Percentiles rank a stretch among this genome's conserved stretches.
Evolutionary conservation across 306 rosid species (phyloP).

Genomic region (Quercus dentata): DNA sequence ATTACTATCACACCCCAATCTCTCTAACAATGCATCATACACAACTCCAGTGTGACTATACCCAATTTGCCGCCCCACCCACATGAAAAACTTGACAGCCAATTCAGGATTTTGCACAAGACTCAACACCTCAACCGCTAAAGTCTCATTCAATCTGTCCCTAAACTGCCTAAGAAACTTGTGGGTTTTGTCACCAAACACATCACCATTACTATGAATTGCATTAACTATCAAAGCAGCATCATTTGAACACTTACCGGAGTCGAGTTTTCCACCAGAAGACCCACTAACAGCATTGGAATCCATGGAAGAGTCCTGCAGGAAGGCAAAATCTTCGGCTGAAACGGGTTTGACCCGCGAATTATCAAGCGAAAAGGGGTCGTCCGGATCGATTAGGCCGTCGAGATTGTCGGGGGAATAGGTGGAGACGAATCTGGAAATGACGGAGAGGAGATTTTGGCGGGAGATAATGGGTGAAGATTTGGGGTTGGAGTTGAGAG

Average conservation of each 20-base stretch:
- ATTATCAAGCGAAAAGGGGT: conserved; percentile 12
- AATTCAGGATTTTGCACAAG: conserved; percentile 36
- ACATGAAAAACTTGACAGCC: conserved; percentile 62
- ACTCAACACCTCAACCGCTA: conserved; percentile 57
- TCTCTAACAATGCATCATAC: conserved; percentile 49
- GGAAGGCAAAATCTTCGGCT: conserved; percentile 44
- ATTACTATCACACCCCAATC: conserved; percentile 21
- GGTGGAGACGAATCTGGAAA: conserved; percentile 19
- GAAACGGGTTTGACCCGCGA: conserved; percentile 27
- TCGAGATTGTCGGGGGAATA: conserved; percentile 41
- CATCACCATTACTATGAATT: conserved; percentile 28
- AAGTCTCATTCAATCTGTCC: conserved; percentile 32
- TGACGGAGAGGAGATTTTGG: neutral
- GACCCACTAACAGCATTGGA: conserved; percentile 24
- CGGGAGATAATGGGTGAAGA: conserved; percentile 1
- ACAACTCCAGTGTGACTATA: conserved; percentile 48
- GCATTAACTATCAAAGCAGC: conserved; percentile 42
- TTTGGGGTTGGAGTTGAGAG: neutral
- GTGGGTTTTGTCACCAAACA: conserved; percentile 31
- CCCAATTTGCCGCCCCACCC: conserved; percentile 83
- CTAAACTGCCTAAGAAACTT: conserved; percentile 61
- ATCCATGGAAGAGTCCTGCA: conserved; percentile 46
- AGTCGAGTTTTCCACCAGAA: conserved; percentile 6
- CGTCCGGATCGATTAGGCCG: conserved; percentile 47
- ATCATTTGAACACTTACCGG: conserved; percentile 30